Conservation (phyloP, 768 basidiomycete species). For the Mycena albidolilacea region DNA sequence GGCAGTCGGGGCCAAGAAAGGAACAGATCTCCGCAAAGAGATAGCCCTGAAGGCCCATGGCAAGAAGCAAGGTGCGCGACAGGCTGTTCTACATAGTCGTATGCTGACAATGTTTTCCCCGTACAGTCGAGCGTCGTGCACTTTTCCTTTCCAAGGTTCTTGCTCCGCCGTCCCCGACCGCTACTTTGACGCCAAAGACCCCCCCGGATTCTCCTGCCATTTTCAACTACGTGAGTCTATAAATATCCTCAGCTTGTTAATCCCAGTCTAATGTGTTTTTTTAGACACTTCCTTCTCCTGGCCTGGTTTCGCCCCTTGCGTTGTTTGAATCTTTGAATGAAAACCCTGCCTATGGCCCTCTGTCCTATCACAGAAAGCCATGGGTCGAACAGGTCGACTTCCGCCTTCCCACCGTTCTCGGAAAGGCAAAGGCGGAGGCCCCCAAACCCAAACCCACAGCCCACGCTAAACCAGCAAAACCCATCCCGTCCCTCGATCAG, state of each 20-base stretch:
- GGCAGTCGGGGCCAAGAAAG: constrained; percentile 60
- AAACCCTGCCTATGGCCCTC: constrained; percentile 46
- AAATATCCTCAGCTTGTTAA: background rate
- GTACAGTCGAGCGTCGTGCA: constrained; percentile 80
- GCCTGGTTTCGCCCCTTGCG: constrained; percentile 73
- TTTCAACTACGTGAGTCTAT: constrained; percentile 63
- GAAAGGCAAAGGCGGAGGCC: constrained; percentile 39
- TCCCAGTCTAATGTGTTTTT: background rate
- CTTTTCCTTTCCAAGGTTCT: constrained; percentile 82
- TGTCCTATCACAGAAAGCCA: constrained; percentile 51
- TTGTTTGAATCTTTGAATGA: constrained; percentile 67
- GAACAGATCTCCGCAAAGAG: constrained; percentile 78
- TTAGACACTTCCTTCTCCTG: constrained; percentile 73
- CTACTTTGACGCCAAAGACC: constrained; percentile 71
- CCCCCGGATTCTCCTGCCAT: constrained; percentile 80
- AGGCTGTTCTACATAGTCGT: constrained; percentile 1
- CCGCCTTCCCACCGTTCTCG: constrained; percentile 53
- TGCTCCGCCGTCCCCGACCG: constrained; percentile 75
- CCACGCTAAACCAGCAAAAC: constrained; percentile 41
- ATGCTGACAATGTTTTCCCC: background rate
- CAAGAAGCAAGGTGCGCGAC: constrained; percentile 77
- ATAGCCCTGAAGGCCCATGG: constrained; percentile 80
- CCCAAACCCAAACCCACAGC: constrained; percentile 18
- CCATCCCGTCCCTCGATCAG: constrained; percentile 81
- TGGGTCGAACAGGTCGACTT: constrained; percentile 83